A percentile compares a stretch with the other conserved stretches of the same genome.
Evolutionary conservation across 202 grass and related monocot species (phyloP).

Genomic region (Setaria italica): DNA sequence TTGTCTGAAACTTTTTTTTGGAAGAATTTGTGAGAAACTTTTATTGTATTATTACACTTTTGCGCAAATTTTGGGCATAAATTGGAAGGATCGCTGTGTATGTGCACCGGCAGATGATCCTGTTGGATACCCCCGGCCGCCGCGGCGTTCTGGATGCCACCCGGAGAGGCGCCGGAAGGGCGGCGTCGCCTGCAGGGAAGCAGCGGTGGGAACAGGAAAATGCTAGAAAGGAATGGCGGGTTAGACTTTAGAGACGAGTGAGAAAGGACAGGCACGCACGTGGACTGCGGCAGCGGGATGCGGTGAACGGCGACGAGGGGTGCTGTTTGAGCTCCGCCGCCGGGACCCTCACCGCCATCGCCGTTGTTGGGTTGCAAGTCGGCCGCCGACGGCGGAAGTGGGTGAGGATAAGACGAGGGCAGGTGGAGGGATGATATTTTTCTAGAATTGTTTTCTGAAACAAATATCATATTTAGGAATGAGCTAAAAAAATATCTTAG

Average conservation of each 20-base stretch:
- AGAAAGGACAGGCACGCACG: neutral
- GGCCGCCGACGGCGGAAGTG: conserved; percentile 3
- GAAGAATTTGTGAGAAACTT: neutral
- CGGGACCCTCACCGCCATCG: conserved; percentile 4
- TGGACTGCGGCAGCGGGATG: neutral
- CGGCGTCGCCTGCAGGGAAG: conserved; percentile 24
- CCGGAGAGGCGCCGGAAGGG: conserved; percentile 19
- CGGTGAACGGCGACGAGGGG: neutral
- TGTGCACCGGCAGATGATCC: conserved; percentile 34
- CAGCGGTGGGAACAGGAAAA: no score
- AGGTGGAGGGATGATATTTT: neutral
- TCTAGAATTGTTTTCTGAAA: neutral
- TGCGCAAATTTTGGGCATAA: neutral
- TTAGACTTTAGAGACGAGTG: neutral
- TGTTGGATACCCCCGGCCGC: neutral
- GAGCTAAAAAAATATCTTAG: no score
- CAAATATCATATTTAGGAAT: no score
- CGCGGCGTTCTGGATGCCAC: neutral
- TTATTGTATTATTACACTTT: neutral
- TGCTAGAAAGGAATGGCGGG: neutral
- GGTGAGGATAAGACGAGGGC: conserved; percentile 42
- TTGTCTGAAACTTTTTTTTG: neutral
- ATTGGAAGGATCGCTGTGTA: neutral
- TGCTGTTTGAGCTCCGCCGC: conserved; percentile 25
- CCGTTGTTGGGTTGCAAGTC: neutral